Percentiles rank a stretch among this genome's conserved stretches.
These are phyloP conservation scores for Fusarium cyanostomum DNA, from an alignment of 2,329 filamentous ascomycete genomes.

Conservation along the genomic window DNA sequence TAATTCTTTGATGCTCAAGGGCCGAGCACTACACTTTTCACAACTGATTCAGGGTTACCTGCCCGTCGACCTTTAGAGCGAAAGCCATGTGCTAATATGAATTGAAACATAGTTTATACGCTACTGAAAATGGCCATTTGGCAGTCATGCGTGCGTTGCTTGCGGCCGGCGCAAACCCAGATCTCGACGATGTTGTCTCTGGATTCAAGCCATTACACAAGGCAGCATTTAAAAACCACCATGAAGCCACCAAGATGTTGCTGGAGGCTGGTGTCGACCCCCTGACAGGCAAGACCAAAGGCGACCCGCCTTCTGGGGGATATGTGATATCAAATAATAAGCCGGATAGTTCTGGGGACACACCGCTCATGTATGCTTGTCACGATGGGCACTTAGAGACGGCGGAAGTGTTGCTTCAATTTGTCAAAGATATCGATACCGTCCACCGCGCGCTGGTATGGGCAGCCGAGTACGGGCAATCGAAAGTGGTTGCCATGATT, in stretches of 20 bases:
- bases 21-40: no score
- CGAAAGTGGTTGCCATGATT: constrained; percentile 42
- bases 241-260: constrained; percentile 41
- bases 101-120: constrained; percentile 24
- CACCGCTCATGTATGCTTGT: constrained; percentile 47
- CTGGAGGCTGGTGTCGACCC: constrained; percentile 50
- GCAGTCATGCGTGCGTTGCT: constrained; percentile 31
- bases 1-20: not conserved
- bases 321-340: no score
- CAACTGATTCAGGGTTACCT: no score
- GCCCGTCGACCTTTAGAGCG: not conserved
- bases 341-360: constrained; percentile 27
- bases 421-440: constrained; percentile 34
- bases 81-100: not conserved
- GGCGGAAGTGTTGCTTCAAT: constrained; percentile 41
- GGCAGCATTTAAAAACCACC: constrained; percentile 45
- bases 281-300: constrained; percentile 40
- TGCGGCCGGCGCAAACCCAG: constrained; percentile 38
- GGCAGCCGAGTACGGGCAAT: constrained; percentile 32
- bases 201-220: constrained; percentile 49
- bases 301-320: not conserved
- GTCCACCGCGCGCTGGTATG: constrained; percentile 43
- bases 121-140: constrained; percentile 33
- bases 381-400: constrained; percentile 38
- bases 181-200: constrained; percentile 21